Base-by-base conservation (phyloP, 1,284 basidiomycete genomes). In the Cryptococcus hybrid region DNA sequence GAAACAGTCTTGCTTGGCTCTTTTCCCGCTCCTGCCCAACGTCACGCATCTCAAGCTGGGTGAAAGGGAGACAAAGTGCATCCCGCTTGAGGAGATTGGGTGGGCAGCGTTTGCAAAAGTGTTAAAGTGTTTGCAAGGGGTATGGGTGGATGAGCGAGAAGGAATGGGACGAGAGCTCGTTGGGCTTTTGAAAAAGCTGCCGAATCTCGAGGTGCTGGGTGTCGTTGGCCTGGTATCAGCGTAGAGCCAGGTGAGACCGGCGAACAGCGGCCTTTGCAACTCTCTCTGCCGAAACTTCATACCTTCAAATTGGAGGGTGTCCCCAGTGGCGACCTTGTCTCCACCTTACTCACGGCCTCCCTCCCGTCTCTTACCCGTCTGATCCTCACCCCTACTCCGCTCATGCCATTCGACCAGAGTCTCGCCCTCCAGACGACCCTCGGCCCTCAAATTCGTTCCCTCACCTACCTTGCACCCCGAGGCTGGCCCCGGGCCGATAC, bases 361-460 rank as follows among this genome's bases (percentile, higher is more conserved):
- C 83, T 92, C 3, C 89, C 89, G 0, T 74, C 80, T 1, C 78
- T 92, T 40, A 79, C 74, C n/a, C 85, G 85, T 63, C 78, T 92
- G 18, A 84, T 84, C n/a, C 73, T 92, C 47, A 89, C 88, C 0
- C 85, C 87, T 3, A 89, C 86, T 69, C 53, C 65, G 50, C 35
- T 59, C 6, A 34, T 51, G 24, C 38, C 54, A 5, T 40, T 45
- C 39, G 68, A 71, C 39, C 80, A 85, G 35, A 82, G 84, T 6
- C 82, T 84, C 0, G 78, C 78, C 15, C 84, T 93, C 65, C 86
- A 91, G 51, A 67, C 78, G 1, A 73, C 75, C 1, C 89, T 92
- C 65, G 89, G 90, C 1, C 54, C 68, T 39, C 75, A 75, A 9
- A 81, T 92, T 48, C 79, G 78, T 7, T 86, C 86, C 0, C 81